These are phyloP conservation scores for Protomyces pachydermus DNA, from an alignment of 1,139 yeast genomes.

Conservation along the genomic window DNA sequence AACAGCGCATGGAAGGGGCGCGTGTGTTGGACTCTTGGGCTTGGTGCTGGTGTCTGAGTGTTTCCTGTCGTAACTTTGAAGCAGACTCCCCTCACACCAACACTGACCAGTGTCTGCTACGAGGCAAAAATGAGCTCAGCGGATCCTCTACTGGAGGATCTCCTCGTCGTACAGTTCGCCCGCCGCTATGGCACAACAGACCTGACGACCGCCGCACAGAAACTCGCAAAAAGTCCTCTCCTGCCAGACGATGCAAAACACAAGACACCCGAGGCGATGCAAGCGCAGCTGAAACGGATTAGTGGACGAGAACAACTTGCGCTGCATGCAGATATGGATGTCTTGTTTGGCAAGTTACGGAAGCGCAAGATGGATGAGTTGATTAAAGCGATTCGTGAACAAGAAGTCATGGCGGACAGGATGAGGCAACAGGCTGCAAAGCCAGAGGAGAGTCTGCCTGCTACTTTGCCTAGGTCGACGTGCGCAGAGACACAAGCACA, in stretches of 20 bases:
- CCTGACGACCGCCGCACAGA: neutral
- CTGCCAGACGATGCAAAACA: neutral
- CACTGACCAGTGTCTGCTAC: too few relatives aligned
- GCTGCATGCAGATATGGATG: neutral
- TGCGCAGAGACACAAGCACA: neutral
- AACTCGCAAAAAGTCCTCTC: neutral
- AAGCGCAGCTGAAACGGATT: neutral
- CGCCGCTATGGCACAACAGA: neutral
- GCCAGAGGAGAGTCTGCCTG: neutral
- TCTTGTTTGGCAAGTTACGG: neutral
- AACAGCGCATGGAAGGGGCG: too few relatives aligned
- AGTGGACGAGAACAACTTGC: neutral
- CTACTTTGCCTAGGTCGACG: too few relatives aligned
- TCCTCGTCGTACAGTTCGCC: neutral
- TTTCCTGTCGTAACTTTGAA: too few relatives aligned
- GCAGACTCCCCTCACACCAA: too few relatives aligned
- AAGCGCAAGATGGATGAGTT: neutral
- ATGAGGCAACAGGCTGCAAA: neutral
- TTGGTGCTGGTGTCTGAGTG: too few relatives aligned
- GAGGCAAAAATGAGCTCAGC: neutral
- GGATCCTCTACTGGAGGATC: neutral
- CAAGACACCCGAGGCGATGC: neutral
- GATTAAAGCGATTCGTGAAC: neutral
- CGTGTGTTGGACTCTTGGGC: too few relatives aligned
- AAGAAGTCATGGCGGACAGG: neutral